These are phyloP conservation scores for Protoeuglena noctilucae DNA, from an alignment of 139 green algal genomes.

Conservation along the genomic window DNA sequence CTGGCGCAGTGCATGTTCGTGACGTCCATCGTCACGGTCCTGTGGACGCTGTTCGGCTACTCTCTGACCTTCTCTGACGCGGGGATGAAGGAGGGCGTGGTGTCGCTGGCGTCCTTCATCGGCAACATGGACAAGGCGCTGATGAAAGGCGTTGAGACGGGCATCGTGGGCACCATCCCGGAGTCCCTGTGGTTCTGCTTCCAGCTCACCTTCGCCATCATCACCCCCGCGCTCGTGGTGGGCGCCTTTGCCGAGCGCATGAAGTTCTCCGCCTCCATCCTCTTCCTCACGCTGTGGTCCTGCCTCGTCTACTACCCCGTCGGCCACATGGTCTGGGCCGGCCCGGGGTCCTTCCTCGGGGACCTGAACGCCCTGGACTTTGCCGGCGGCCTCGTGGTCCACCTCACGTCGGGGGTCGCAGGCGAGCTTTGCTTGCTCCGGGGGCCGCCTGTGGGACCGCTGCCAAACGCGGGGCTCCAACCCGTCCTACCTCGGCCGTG, in stretches of 20 bases:
- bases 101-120: slow-evolving; percentile 8
- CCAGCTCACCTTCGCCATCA: slow-evolving; percentile 27
- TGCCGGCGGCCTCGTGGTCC: slow-evolving; percentile 25
- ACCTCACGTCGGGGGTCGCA: slow-evolving; percentile 23
- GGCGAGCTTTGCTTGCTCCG: no score
- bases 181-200: slow-evolving; percentile 21
- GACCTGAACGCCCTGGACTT: slow-evolving; percentile 22
- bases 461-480: no score
- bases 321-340: slow-evolving; percentile 20
- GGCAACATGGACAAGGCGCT: slow-evolving; percentile 22
- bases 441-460: no score
- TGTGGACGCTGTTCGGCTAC: slow-evolving; percentile 21
- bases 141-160: slow-evolving; percentile 10
- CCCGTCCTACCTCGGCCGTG: no score
- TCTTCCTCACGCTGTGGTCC: slow-evolving; percentile 13
- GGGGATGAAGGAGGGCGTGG: slow-evolving; percentile 6
- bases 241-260: slow-evolving; percentile 21
- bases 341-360: slow-evolving; percentile 7
- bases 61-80: slow-evolving; percentile 18
- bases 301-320: slow-evolving; percentile 20
- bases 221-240: slow-evolving; percentile 23
- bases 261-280: slow-evolving; percentile 18
- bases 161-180: slow-evolving; percentile 15
- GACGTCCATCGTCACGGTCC: slow-evolving; percentile 12
- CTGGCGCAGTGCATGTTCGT: slow-evolving; percentile 18